Evolutionary conservation across 2,329 filamentous ascomycete genomes (phyloP), one percentile per base, ranked within the genome.

Genomic region (Neofusicoccum kwambonambiense): DNA sequence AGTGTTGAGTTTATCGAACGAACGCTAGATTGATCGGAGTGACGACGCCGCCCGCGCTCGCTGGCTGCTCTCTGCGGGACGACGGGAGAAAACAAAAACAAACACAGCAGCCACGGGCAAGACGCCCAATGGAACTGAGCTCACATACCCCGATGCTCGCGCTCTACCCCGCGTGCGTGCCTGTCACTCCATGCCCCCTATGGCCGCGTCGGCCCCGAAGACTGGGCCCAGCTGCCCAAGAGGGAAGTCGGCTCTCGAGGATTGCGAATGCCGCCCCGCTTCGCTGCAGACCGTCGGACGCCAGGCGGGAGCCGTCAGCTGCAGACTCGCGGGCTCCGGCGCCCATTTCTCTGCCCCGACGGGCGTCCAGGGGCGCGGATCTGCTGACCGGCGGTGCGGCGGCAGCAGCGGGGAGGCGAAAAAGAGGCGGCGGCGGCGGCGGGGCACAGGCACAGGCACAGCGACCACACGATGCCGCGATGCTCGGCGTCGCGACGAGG

Each of bases 241-340:
- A 22, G 27, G 54, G 41, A 58, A 45, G 54, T 41, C 27, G 37
- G 54, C 27, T 22, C 39, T 51, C 22, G n/a, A 57, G 27, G 54
- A 58, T 34, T 58, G 41, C 54, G 54, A 41, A 35, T 45, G 39
- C 27, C 4, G 22, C 54, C 54, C 54, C 54, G 54, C 54, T 58
- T 34, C n/a, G 41, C 54, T 45, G 54, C 54, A 19, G 22, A 13
- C 54, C 39, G 51, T 31, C 35, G 11, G 50, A 54, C 50, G 50
- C 50, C 50, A 54, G 50, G 50, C 52, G 17, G 8, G n/a, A 34
- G 35, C 52, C 52, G 41, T 58, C 54, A 56, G 54, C 54, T 45
- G 54, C 54, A 13, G 17, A 31, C 19, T 15, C n/a, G 39, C 39
- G 54, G 54, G 45, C 45, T 41, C 12, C 34, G 19, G 37, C 11